A percentile compares a stretch with the other conserved stretches of the same genome.
These are phyloP conservation scores for Combretum micranthum DNA, from an alignment of 345 rosid genomes.

Conservation along the genomic window DNA sequence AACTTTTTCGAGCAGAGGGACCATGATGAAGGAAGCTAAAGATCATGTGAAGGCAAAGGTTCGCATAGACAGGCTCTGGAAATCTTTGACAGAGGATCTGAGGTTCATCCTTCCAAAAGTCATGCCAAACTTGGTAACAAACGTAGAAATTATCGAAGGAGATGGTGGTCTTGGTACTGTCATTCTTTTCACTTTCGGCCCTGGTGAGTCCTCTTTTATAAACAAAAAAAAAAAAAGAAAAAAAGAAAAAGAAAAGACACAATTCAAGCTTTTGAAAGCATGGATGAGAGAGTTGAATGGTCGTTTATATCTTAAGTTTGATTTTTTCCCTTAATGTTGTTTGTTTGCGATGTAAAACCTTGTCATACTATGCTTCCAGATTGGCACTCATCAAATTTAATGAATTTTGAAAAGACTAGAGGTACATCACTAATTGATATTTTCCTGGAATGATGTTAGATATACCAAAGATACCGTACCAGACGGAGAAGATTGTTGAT, in stretches of 20 bases:
- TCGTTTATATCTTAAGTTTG: too few relatives aligned
- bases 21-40: slow-evolving; percentile 24
- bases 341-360: too few relatives aligned
- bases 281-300: too few relatives aligned
- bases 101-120: slow-evolving; percentile 13
- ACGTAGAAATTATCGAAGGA: slow-evolving; percentile 27
- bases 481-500: slow-evolving; percentile 34
- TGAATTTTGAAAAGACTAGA: not conserved
- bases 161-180: slow-evolving; percentile 30
- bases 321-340: too few relatives aligned
- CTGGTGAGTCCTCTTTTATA: slow-evolving; percentile 12
- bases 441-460: slow-evolving; percentile 6
- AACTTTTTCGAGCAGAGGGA: not conserved
- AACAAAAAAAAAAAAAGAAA: too few relatives aligned
- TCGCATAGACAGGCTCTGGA: slow-evolving; percentile 22
- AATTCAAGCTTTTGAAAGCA: too few relatives aligned
- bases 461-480: slow-evolving; percentile 18
- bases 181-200: slow-evolving; percentile 25
- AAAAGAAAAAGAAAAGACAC: too few relatives aligned
- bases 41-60: slow-evolving; percentile 17
- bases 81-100: slow-evolving; percentile 25
- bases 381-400: too few relatives aligned
- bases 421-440: not conserved
- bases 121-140: slow-evolving; percentile 21
- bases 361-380: too few relatives aligned